Conservation (phyloP, 805 yeast species). For the Saccharomycopsis fibuligera region DNA sequence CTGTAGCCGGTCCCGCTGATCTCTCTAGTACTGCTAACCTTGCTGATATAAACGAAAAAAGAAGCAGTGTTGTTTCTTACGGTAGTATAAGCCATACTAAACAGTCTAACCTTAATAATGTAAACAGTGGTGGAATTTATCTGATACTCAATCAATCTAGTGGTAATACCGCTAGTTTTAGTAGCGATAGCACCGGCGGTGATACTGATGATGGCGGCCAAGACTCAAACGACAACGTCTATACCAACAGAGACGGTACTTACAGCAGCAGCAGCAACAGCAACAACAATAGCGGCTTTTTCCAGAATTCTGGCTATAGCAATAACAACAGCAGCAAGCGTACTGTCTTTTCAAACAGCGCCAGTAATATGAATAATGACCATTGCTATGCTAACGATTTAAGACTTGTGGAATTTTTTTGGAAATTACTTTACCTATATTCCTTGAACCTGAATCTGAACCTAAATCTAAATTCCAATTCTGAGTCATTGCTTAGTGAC, state of each 20-base stretch:
- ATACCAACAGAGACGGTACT: background rate
- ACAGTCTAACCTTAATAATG: background rate
- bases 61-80: background rate
- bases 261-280: background rate
- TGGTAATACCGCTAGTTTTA: background rate
- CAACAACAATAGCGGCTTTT: background rate
- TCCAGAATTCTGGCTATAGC: background rate
- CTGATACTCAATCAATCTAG: background rate
- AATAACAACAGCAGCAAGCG: background rate
- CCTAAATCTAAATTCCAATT: no score
- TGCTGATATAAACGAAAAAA: no score
- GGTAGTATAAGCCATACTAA: background rate
- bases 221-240: background rate
- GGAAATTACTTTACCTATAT: slow-evolving; percentile 5
- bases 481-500: no score
- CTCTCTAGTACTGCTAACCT: no score
- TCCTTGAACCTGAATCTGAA: no score
- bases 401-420: background rate
- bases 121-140: background rate
- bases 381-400: background rate
- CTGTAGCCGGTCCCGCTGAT: no score
- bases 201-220: background rate
- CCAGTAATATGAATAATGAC: no score
- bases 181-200: background rate
- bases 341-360: no score